phyloP scores from a whole-genome alignment of 2,329 filamentous ascomycete species.

The Pestalotiopsis sp. region DNA sequence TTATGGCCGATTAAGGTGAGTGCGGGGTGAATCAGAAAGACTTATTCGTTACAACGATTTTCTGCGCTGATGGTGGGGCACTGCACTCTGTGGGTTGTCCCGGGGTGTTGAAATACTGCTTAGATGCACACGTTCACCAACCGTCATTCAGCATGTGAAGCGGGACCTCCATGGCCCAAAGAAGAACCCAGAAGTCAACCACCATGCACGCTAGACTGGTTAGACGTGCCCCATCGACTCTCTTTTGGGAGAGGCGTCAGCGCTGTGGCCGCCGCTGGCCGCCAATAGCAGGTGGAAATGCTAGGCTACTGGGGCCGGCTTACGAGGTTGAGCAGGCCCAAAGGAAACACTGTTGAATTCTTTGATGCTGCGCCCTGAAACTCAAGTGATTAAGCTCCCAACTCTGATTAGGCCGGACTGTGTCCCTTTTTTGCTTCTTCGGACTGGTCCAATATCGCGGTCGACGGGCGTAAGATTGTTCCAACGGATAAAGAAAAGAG shows the following conservation, averaged over 20 bases:
- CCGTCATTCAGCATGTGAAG: slow-evolving; percentile 2
- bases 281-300: neutral
- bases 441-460: neutral
- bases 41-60: neutral
- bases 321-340: slow-evolving; percentile 1
- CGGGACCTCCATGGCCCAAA: neutral
- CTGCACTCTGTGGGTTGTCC: neutral
- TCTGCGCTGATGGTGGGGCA: neutral
- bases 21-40: slow-evolving; percentile 4
- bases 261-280: neutral
- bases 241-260: neutral
- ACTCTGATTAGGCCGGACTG: neutral
- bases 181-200: neutral
- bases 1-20: neutral
- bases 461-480: neutral
- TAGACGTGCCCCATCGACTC: neutral
- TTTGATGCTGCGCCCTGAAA: slow-evolving; percentile 3
- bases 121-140: neutral
- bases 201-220: neutral
- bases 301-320: neutral
- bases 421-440: neutral
- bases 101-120: neutral
- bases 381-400: slow-evolving; percentile 5
- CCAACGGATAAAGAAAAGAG: neutral
- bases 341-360: slow-evolving; percentile 4